Evolutionary conservation across 352 stramenopile genomes (phyloP).

Genomic region (Phytophthora crassamura): DNA sequence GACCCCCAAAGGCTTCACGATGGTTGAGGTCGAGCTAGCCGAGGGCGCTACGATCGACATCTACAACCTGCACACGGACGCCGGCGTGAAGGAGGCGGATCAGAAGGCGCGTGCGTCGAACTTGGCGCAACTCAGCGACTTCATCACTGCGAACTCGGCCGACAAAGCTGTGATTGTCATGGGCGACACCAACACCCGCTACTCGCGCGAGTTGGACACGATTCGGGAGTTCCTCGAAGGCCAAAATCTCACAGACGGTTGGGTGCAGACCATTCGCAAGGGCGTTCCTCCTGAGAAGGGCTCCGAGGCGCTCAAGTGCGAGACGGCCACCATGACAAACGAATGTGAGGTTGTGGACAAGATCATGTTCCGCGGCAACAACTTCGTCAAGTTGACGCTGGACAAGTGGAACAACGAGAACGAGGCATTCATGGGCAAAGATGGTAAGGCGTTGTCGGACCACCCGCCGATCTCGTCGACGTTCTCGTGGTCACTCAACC

Average conservation of each 20-base stretch:
- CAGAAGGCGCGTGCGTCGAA: slow-evolving; percentile 41
- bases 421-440: slow-evolving; percentile 34
- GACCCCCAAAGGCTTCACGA: slow-evolving; percentile 57
- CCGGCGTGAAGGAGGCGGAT: slow-evolving; percentile 37
- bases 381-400: slow-evolving; percentile 43
- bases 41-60: slow-evolving; percentile 50
- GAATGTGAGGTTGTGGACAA: slow-evolving; percentile 58
- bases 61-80: slow-evolving; percentile 59
- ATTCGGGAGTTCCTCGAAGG: slow-evolving; percentile 33
- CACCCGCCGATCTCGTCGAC: slow-evolving; percentile 43
- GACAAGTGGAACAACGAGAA: slow-evolving; percentile 47
- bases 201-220: slow-evolving; percentile 48
- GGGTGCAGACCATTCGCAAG: slow-evolving; percentile 41
- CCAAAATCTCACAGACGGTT: slow-evolving; percentile 46
- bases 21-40: slow-evolving; percentile 45
- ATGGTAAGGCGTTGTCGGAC: slow-evolving; percentile 43
- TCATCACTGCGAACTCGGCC: slow-evolving; percentile 46
- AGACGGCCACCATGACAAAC: slow-evolving; percentile 35
- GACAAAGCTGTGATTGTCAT: slow-evolving; percentile 52
- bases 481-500: slow-evolving; percentile 43
- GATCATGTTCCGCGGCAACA: slow-evolving; percentile 59
- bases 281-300: slow-evolving; percentile 34
- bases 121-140: slow-evolving; percentile 48
- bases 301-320: slow-evolving; percentile 40
- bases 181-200: slow-evolving; percentile 56